phyloP scores from a whole-genome alignment of 495 filamentous ascomycete genomes.

The Lasiosphaeris hirsuta region DNA sequence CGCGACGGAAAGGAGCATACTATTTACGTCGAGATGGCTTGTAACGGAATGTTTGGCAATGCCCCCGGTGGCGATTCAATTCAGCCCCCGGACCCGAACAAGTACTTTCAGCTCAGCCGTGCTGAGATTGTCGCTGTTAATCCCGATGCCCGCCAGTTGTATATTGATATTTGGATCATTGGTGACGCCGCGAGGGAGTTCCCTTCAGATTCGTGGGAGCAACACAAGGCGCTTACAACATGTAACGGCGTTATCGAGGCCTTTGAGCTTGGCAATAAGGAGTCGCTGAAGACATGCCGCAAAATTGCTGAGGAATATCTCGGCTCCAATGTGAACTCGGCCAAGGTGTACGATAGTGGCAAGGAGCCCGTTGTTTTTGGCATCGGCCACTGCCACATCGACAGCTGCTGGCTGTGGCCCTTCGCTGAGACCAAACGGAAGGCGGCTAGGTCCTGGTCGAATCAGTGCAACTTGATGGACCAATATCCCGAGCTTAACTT shows the following conservation, averaged over 20 bases:
- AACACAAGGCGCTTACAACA: conserved; percentile 77
- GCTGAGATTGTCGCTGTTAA: conserved; percentile 93
- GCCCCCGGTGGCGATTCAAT: conserved; percentile 79
- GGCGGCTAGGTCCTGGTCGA: conserved; percentile 92
- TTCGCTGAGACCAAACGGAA: conserved; percentile 99
- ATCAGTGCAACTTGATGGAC: conserved; percentile 90
- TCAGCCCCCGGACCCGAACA: conserved; percentile 82
- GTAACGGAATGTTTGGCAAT: conserved; percentile 98
- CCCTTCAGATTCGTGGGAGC: conserved; percentile 75
- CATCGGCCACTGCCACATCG: conserved; percentile 96
- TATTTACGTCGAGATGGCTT: conserved; percentile 97
- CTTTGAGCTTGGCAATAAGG: conserved; percentile 75
- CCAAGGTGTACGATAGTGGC: conserved; percentile 76
- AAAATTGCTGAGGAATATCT: conserved; percentile 80
- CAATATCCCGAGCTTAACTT: conserved; percentile 93
- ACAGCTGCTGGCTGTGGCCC: conserved; percentile 97
- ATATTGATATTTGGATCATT: conserved; percentile 93
- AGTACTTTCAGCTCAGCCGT: conserved; percentile 66
- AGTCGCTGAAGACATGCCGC: conserved; percentile 72
- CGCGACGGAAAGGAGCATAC: conserved; percentile 81
- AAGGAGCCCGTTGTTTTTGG: conserved; percentile 74
- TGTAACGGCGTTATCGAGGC: conserved; percentile 84
- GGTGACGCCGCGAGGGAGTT: conserved; percentile 83
- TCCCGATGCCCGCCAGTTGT: conserved; percentile 74
- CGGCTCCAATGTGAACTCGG: conserved; percentile 74